Evolutionary conservation across 805 yeast genomes (phyloP), one percentile per base, ranked within the genome.

Genomic region (Sugiyamaella floridensis): DNA sequence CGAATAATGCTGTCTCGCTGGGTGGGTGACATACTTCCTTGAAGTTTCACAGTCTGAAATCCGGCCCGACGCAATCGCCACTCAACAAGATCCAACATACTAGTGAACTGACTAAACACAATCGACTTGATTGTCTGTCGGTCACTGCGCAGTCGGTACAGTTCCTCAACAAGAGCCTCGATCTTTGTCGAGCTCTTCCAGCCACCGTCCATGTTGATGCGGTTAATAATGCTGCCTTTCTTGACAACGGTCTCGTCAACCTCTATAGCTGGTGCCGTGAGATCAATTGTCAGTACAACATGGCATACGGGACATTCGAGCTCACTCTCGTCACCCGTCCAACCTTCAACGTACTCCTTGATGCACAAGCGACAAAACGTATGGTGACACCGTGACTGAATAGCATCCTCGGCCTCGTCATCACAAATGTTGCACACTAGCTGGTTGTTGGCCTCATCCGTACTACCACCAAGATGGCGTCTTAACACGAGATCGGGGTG

Each of bases 321-420:
- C 44, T 78, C 77, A 12, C 28, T 26, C 40, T 71, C 74, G 3
- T 66, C 72, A 3, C 93, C 95, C 43, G 78, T 78, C 52, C 61
- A 71, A 49, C 93, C 82, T 58, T 90, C 97, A 47, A 85, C 80
- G 63, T 93, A 93, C 68, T 95, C 99, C 53, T 78, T 81, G 53
- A 93, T 81, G 67, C 99, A 93, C 75, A 93, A 75, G 28, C 99
- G 79, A 66, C 99, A 93, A 65, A 93, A 93, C 56, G 79, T 80
- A 66, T 93, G 99, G 60, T 86, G 96, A 67, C 99, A 93, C 65
- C 85, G 87, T 2, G 96, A 85, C 67, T 86, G 90, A 46, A 93
- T 89, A 0, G 99, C 96, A 55, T 93, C 99, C 68, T 93, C 98
- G 0, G 98, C 97, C 68, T 90, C 97, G 64, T 93, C 99, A 60